These are phyloP conservation scores for Hirschioporus abietinus DNA, from an alignment of 768 basidiomycete species.

Conservation along the genomic window DNA sequence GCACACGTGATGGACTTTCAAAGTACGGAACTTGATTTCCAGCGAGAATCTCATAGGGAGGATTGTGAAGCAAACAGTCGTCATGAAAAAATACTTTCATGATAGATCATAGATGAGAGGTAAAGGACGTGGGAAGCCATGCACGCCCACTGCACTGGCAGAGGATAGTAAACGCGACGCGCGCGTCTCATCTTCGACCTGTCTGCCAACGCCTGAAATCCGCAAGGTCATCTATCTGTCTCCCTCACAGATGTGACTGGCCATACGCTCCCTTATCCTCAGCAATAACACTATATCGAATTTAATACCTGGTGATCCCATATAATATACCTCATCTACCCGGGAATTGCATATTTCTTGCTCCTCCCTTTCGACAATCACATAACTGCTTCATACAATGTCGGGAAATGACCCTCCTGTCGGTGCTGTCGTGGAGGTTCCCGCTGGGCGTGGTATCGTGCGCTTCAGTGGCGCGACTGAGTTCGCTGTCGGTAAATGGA, in stretches of 20 bases:
- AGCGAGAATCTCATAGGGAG: constrained; percentile 26
- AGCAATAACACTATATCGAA: not conserved
- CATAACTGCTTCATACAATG: constrained; percentile 19
- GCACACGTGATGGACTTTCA: constrained; percentile 25
- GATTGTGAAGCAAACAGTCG: constrained; percentile 23
- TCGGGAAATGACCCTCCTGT: constrained; percentile 40
- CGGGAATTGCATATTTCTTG: not conserved
- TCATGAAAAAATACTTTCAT: constrained; percentile 21
- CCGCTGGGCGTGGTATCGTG: constrained; percentile 78
- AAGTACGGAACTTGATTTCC: constrained; percentile 23
- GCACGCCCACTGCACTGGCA: no score
- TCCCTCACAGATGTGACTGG: not conserved
- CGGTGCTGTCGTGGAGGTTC: constrained; percentile 74
- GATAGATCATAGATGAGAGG: not conserved
- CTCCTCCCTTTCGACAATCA: not conserved
- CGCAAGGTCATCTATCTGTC: not conserved
- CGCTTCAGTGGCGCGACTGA: constrained; percentile 80
- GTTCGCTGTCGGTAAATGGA: constrained; percentile 90
- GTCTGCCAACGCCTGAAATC: not conserved
- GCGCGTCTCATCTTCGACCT: not conserved
- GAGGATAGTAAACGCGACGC: not conserved
- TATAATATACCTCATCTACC: not conserved
- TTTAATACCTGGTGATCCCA: not conserved
- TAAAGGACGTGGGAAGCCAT: not conserved
- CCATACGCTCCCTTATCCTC: not conserved